Evolutionary conservation across 345 rosid genomes (phyloP).

Genomic region (Brassica nigra): DNA sequence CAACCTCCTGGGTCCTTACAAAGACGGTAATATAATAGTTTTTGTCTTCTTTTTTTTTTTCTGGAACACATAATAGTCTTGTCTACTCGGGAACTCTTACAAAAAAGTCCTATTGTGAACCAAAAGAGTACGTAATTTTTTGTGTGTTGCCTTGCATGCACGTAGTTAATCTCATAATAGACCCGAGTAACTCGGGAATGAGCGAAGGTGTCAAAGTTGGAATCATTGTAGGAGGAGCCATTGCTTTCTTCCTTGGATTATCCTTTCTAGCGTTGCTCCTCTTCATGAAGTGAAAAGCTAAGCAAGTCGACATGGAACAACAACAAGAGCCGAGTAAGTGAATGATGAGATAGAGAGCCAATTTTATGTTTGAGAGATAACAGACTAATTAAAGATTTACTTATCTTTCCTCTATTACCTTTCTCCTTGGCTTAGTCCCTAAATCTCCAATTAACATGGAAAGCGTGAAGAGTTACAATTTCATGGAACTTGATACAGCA

Average conservation of each 20-base stretch:
- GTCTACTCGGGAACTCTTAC: no score
- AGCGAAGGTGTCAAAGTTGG: conserved; percentile 37
- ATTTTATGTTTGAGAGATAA: background rate
- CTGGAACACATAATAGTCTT: no score
- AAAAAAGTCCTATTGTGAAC: no score
- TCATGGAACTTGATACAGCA: conserved; percentile 49
- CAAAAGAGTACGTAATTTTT: background rate
- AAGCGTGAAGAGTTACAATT: conserved; percentile 47
- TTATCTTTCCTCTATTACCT: no score
- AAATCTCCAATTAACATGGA: conserved; percentile 46
- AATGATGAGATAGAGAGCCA: background rate
- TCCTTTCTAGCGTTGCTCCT: conserved; percentile 16
- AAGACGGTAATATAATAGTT: background rate
- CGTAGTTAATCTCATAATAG: background rate
- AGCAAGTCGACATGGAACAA: background rate
- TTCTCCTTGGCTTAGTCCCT: conserved; percentile 23
- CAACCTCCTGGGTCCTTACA: conserved; percentile 43
- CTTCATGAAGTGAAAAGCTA: conserved; percentile 15
- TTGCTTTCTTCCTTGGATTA: conserved; percentile 28
- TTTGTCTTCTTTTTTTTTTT: no score
- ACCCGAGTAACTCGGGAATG: conserved; percentile 24
- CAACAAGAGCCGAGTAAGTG: conserved; percentile 31
- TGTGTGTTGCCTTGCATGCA: background rate
- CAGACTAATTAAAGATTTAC: background rate
- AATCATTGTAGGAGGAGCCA: conserved; percentile 30